Evolutionary conservation across 2,329 filamentous ascomycete species (phyloP), one percentile per base, ranked within the genome.

Genomic region (Colletotrichum tropicicola): DNA sequence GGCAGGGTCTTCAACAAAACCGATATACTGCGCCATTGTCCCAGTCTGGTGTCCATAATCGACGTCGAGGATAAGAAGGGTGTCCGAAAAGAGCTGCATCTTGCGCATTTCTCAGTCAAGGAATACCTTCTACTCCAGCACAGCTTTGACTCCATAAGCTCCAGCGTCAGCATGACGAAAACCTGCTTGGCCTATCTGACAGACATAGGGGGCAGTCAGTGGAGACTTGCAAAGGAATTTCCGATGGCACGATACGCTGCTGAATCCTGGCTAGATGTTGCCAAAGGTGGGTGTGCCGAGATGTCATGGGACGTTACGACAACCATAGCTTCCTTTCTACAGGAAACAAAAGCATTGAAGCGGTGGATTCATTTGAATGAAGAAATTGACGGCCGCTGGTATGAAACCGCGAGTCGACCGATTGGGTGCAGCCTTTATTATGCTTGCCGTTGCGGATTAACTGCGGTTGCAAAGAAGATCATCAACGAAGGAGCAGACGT

Each of bases 371-470:
- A 13, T 4, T 4, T 15, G 9, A 5, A 35, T 15, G 32, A 15
- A 2, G 2, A 2, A 4, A 2, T 5, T 1, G 10, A 15, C 8
- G 2, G 6, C 1, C 15, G 32, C 15, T 15, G 1, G 32, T 35
- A 15, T 35, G 12, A 35, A 15, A 15, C n/a, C n/a, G n/a, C n/a
- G n/a, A n/a, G 15, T 35, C 32, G 12, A 1, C 32, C 32, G 1
- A 15, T 10, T 1, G 32, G 32, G 2, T 15, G 12, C 8, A 6
- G 32, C 6, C 10, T 35, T 35, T 15, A 35, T 15, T 35, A 35
- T 6, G 32, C 32, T 15, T 13, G 32, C 10, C 12, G 6, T 3
- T 4, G 10, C 32, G 32, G 32, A 15, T 15, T 35, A 3, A 35
- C 10, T 35, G 10, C 32, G 10, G 32, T 35, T 4, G 3, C 12